These are phyloP conservation scores for Tetracladium marchalianum DNA, from an alignment of 495 filamentous ascomycete species.

Conservation along the genomic window DNA sequence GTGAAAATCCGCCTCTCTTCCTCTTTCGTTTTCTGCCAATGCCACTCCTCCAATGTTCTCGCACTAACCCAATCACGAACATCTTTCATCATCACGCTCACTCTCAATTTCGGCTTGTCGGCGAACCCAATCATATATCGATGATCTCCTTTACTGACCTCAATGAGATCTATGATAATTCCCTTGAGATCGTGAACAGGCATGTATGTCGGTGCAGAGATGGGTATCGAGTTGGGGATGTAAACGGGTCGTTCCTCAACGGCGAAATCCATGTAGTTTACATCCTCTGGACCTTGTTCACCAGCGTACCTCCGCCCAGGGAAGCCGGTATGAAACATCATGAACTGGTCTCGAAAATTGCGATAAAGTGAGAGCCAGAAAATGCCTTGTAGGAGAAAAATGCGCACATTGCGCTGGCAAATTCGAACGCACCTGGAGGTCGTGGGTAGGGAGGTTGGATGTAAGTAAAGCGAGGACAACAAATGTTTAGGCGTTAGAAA, in stretches of 20 bases:
- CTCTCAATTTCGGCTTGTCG: constrained; percentile 2
- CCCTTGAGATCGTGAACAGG: constrained; percentile 13
- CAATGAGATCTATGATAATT: constrained; percentile 3
- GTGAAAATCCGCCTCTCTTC: background rate
- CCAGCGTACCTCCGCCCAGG: too few species aligned
- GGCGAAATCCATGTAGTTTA: constrained; percentile 13
- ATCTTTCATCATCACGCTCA: constrained; percentile 7
- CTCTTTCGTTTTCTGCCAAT: background rate
- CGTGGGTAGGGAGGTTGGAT: too few species aligned
- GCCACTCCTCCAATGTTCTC: constrained; percentile 11
- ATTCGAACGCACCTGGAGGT: too few species aligned
- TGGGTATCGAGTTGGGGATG: constrained; percentile 11
- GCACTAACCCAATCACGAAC: constrained; percentile 16
- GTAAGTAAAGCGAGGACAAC: too few species aligned
- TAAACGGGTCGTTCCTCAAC: constrained; percentile 14
- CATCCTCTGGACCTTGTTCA: too few species aligned
- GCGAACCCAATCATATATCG: constrained; percentile 8
- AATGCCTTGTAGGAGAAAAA: background rate
- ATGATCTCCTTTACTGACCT: background rate
- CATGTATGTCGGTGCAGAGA: constrained; percentile 4
- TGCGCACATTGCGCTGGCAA: too few species aligned
- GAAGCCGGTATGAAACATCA: too few species aligned
- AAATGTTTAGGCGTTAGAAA: too few species aligned
- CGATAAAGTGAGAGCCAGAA: background rate
- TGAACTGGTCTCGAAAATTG: too few species aligned